Evolutionary conservation across 495 filamentous ascomycete genomes (phyloP), one percentile per base, ranked within the genome.

Genomic region (Apodospora peruviana): DNA sequence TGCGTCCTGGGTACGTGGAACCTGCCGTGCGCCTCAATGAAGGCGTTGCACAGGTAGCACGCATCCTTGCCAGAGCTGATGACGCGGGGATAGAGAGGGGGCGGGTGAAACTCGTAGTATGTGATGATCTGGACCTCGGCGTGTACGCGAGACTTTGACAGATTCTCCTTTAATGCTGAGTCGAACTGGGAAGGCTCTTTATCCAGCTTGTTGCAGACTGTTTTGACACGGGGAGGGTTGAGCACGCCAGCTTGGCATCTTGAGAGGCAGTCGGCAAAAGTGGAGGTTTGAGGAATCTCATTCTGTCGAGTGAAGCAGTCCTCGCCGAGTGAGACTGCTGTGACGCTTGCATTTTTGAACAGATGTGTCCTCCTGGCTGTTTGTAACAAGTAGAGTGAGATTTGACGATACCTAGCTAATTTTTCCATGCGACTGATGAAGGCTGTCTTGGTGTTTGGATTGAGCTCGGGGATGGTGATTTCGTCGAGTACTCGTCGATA

Each of bases 121-220:
- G 64, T 67, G 12, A 76, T 49, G 27, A 78, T 63, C 44, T 76
- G 73, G 9, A 78, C 69, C 56, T 78, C 73, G 24, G 75, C 74
- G 48, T 78, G 73, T 20, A 78, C 63, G 37, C 67, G 72, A 0
- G 60, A 61, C 4, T 69, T 57, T 2, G 24, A 41, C 9, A 68
- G 41, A 4, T 46, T 52, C 19, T 55, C 51, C n/a, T 8, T 51
- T 7, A 56, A 32, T 7, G 27, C 27, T 32, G 7, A 14, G 27
- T n/a, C n/a, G n/a, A n/a, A n/a, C n/a, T n/a, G 14, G 27, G 14
- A 32, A 32, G 27, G 7, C 27, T 7, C 7, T 11, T 16, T 37
- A 34, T 11, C 25, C 10, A 16, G 19, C 18, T 1, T n/a, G 32
- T 9, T 18, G 34, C 40, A 44, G 20, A 51, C n/a, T 17, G 5